phyloP scores from a whole-genome alignment of 345 rosid species.

The Nephelium lappaceum region DNA sequence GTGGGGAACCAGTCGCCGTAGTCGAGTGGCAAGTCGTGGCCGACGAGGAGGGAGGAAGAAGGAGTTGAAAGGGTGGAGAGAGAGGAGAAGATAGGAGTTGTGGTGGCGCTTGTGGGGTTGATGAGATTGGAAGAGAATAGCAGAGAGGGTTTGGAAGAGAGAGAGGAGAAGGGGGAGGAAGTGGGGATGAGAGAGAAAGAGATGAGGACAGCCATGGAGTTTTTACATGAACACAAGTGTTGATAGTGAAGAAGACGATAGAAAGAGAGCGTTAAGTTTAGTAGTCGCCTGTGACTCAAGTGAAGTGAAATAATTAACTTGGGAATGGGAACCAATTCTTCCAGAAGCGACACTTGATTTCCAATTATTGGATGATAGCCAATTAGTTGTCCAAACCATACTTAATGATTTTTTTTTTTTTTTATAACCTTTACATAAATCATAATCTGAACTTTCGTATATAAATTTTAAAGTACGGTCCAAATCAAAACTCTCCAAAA shows the following conservation, averaged over 20 bases:
- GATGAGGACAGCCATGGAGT: conserved; percentile 27
- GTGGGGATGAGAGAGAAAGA: background rate
- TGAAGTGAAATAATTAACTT: too few relatives aligned
- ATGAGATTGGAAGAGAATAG: background rate
- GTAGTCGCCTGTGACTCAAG: too few relatives aligned
- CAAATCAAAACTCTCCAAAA: too few relatives aligned
- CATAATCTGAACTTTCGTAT: too few relatives aligned
- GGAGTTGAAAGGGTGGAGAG: conserved; percentile 17
- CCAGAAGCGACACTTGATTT: too few relatives aligned
- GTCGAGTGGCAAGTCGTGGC: conserved; percentile 63
- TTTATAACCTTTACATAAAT: too few relatives aligned
- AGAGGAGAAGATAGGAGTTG: background rate
- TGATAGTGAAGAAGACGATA: background rate
- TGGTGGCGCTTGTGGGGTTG: background rate
- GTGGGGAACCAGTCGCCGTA: conserved; percentile 64
- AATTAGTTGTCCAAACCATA: too few relatives aligned
- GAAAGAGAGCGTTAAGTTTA: too few relatives aligned
- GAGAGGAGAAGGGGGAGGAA: background rate
- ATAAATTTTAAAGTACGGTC: too few relatives aligned
- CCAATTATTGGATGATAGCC: too few relatives aligned
- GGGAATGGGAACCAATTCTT: too few relatives aligned
- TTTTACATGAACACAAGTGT: background rate
- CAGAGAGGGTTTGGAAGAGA: background rate
- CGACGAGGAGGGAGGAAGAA: conserved; percentile 38
- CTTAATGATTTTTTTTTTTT: too few relatives aligned